These are phyloP conservation scores for Entamoeba histolytica DNA, from an alignment of 208 protist genomes.

Conservation along the genomic window DNA sequence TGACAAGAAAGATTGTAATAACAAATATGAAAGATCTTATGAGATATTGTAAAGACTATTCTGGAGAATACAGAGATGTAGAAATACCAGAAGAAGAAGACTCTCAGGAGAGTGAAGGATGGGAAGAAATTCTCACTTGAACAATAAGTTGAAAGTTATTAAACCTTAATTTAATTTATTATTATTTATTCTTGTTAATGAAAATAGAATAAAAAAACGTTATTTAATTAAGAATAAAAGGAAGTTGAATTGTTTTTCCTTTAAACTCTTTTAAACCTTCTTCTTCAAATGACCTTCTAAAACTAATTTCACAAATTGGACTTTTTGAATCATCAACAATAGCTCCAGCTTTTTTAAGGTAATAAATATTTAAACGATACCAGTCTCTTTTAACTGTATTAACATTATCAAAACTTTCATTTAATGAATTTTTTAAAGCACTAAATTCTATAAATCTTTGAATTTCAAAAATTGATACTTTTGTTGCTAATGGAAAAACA, in stretches of 20 bases:
- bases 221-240: not conserved
- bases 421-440: not conserved
- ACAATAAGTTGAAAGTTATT: too few species aligned
- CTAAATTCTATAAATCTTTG: not conserved
- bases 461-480: not conserved
- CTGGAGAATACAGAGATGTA: too few species aligned
- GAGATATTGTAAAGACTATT: too few species aligned
- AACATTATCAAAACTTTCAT: not conserved
- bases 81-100: too few species aligned
- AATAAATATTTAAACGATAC: not conserved
- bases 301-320: not conserved
- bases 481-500: not conserved
- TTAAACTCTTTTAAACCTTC: not conserved
- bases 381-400: not conserved
- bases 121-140: too few species aligned
- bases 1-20: too few species aligned
- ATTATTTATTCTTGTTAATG: too few species aligned
- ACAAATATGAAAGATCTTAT: too few species aligned
- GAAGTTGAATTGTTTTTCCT: not conserved
- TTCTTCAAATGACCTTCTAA: not conserved
- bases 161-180: too few species aligned
- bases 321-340: not conserved
- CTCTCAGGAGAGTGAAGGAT: too few species aligned
- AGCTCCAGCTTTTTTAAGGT: not conserved
- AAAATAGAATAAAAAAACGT: too few species aligned